These are phyloP conservation scores for Leccinellum luteum DNA, from an alignment of 768 basidiomycete species.

Conservation along the genomic window DNA sequence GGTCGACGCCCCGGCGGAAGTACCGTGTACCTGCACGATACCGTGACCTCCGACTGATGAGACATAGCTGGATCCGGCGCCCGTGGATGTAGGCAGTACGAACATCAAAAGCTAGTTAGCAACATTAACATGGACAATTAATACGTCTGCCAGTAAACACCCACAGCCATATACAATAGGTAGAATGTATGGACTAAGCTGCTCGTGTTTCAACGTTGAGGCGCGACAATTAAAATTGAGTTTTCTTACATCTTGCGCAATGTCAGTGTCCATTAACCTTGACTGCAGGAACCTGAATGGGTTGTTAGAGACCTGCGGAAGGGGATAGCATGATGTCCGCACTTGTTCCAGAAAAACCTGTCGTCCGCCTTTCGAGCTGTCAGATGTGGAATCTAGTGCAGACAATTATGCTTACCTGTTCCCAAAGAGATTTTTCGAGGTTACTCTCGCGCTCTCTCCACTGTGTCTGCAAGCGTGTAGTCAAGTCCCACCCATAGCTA, in stretches of 20 bases:
- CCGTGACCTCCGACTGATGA: slow-evolving; percentile 92
- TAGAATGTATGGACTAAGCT: slow-evolving; percentile 88
- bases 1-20: slow-evolving; percentile 91
- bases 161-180: slow-evolving; percentile 93
- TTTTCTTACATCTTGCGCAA: slow-evolving; percentile 62
- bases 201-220: slow-evolving; percentile 12
- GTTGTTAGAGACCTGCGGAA: slow-evolving; percentile 5
- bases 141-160: slow-evolving; percentile 33
- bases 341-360: slow-evolving; percentile 97
- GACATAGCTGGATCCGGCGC: slow-evolving; percentile 74
- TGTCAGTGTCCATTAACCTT: slow-evolving; percentile 55
- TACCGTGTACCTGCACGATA: slow-evolving; percentile 96
- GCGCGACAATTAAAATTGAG: background rate
- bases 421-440: slow-evolving; percentile 63
- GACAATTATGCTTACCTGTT: slow-evolving; percentile 53
- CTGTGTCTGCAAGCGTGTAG: slow-evolving; percentile 83
- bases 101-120: slow-evolving; percentile 74
- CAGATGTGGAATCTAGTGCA: slow-evolving; percentile 1
- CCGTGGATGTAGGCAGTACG: slow-evolving; percentile 74
- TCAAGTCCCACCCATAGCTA: slow-evolving; percentile 89
- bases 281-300: slow-evolving; percentile 49
- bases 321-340: background rate
- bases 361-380: slow-evolving; percentile 74
- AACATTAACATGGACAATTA: background rate
- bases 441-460: slow-evolving; percentile 55